Evolutionary conservation across 345 rosid species (phyloP).

Genomic region (Eucalyptus pauciflora): DNA sequence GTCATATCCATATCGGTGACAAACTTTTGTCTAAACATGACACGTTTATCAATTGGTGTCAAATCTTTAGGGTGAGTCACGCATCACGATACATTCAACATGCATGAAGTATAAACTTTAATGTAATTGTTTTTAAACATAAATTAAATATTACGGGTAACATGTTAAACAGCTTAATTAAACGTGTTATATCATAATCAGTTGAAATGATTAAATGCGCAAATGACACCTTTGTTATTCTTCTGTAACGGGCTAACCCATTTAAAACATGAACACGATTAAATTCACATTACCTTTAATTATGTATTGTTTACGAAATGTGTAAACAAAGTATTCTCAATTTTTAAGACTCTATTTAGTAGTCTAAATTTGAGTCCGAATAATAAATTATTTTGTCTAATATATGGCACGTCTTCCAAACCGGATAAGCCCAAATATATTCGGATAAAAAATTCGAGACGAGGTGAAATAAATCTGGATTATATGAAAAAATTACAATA

Average conservation of each 20-base stretch:
- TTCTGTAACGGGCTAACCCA: neutral
- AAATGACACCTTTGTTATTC: neutral
- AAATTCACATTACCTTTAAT: neutral
- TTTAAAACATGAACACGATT: rapidly evolving
- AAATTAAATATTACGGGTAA: too few relatives aligned
- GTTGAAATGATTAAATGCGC: rapidly evolving
- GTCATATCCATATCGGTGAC: neutral
- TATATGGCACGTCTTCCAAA: rapidly evolving
- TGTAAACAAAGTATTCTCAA: too few relatives aligned
- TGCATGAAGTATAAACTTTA: neutral
- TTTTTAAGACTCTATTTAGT: rapidly evolving
- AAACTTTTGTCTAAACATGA: neutral
- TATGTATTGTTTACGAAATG: neutral
- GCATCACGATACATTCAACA: neutral
- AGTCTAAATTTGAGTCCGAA: rapidly evolving
- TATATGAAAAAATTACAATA: too few relatives aligned
- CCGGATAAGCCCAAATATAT: too few relatives aligned
- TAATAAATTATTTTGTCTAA: too few relatives aligned
- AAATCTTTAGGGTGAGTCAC: neutral
- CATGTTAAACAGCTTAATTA: neutral
- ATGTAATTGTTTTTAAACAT: neutral
- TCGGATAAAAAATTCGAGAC: rapidly evolving
- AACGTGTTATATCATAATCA: too few relatives aligned
- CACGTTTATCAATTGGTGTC: neutral
- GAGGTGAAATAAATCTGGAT: too few relatives aligned